These are phyloP conservation scores for Dioszegia aurantiaca DNA, from an alignment of 768 basidiomycete species.

Conservation along the genomic window DNA sequence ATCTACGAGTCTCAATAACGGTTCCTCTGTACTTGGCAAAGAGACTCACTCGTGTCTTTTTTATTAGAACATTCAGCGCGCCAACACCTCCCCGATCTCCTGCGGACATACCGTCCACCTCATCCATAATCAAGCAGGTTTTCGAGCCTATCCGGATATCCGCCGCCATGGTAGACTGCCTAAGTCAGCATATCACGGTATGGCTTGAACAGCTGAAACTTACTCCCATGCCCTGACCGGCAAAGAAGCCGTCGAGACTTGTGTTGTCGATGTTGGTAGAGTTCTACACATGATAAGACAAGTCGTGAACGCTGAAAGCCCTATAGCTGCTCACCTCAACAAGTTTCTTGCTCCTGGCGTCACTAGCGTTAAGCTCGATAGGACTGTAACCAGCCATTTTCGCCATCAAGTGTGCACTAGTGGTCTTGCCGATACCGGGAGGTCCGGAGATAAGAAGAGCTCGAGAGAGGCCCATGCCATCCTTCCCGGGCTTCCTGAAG, in stretches of 20 bases:
- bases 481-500: conserved; percentile 94
- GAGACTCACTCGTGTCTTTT: conserved; percentile 73
- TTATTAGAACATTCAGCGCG: conserved; percentile 84
- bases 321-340: conserved; percentile 87
- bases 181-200: background rate
- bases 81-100: conserved; percentile 96
- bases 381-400: conserved; percentile 86
- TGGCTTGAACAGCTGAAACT: background rate
- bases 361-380: conserved; percentile 95
- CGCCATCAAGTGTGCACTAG: conserved; percentile 87
- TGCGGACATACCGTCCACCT: conserved; percentile 98
- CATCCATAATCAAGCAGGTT: conserved; percentile 95
- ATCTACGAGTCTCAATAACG: conserved; percentile 58
- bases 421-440: conserved; percentile 97
- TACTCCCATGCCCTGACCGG: conserved; percentile 35
- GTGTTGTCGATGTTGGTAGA: conserved; percentile 86
- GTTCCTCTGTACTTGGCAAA: background rate
- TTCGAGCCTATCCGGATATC: conserved; percentile 74
- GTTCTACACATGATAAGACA: conserved; percentile 59
- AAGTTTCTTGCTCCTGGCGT: conserved; percentile 91
- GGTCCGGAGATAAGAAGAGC: conserved; percentile 88
- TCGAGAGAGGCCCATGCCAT: conserved; percentile 77
- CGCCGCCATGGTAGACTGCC: conserved; percentile 59
- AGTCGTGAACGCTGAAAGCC: too few species aligned
- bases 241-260: conserved; percentile 76